Conservation (phyloP, 2,329 filamentous ascomycete genomes). For the Laburnicola sp. region DNA sequence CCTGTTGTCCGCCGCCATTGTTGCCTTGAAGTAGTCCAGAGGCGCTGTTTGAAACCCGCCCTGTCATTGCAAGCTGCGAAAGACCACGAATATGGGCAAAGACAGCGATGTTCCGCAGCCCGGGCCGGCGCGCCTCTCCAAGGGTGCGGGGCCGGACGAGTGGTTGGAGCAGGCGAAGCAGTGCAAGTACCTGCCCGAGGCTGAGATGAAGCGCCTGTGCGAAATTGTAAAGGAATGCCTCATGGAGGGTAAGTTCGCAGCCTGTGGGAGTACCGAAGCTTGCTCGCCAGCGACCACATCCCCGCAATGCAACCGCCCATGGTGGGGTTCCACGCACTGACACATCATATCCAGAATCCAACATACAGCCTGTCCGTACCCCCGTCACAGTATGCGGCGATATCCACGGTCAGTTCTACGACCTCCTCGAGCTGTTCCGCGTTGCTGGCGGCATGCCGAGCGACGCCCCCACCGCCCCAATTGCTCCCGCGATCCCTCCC, state of each 20-base stretch:
- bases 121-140: conserved; percentile 81
- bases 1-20: conserved; percentile 10
- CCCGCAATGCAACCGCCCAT: conserved; percentile 1
- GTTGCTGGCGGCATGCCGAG: conserved; percentile 97
- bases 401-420: conserved; percentile 98
- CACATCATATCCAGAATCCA: conserved; percentile 69
- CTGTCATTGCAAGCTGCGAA: background rate
- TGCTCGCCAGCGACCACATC: background rate
- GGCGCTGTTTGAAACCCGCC: background rate
- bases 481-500: conserved; percentile 67
- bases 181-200: conserved; percentile 94
- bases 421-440: conserved; percentile 92
- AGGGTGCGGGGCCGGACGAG: conserved; percentile 86
- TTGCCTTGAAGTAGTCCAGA: background rate
- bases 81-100: conserved; percentile 47
- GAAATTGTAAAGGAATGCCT: conserved; percentile 98
- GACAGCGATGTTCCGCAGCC: conserved; percentile 76
- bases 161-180: conserved; percentile 97
- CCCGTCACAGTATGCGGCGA: conserved; percentile 97
- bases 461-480: conserved; percentile 61
- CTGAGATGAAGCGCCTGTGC: conserved; percentile 97
- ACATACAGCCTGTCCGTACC: conserved; percentile 96
- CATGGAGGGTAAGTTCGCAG: conserved; percentile 77
- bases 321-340: conserved; percentile 2
- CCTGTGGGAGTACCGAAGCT: background rate